Percentiles rank a stretch among this genome's conserved stretches.
Conservation (phyloP, 2,329 filamentous ascomycete species). For the Pseudopithomyces maydicus region DNA sequence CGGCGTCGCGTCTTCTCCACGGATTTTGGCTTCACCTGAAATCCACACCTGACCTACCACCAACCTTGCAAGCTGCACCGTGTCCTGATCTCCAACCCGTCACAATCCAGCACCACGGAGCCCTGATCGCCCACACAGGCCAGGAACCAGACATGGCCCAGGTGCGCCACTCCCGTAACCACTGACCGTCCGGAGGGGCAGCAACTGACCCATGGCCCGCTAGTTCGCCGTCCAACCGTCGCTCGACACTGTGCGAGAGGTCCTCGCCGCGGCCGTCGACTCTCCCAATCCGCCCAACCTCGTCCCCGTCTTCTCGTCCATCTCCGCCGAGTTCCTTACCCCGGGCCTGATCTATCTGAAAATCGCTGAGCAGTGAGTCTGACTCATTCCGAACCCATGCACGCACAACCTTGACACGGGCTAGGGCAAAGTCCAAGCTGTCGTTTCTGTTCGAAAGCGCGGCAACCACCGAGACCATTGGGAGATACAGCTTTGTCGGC, state of each 20-base stretch:
- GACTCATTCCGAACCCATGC: conserved; percentile 25
- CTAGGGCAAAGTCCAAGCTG: conserved; percentile 68
- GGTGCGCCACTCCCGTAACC: not conserved
- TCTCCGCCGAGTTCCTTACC: conserved; percentile 90
- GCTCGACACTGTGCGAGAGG: conserved; percentile 62
- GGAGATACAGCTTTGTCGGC: conserved; percentile 93
- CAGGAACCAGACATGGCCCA: not conserved
- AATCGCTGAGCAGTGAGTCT: conserved; percentile 72
- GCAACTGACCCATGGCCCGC: conserved; percentile 36
- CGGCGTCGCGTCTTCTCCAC: not conserved
- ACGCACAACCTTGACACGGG: not conserved
- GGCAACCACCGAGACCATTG: conserved; percentile 86
- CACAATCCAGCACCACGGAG: not conserved
- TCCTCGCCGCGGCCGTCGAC: conserved; percentile 58
- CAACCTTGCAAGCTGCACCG: not conserved
- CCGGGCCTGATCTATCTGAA: conserved; percentile 96
- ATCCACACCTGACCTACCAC: not conserved
- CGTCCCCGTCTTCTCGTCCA: conserved; percentile 80
- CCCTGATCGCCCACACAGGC: not conserved
- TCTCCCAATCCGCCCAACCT: conserved; percentile 71
- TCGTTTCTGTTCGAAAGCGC: conserved; percentile 97
- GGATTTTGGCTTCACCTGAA: conserved; percentile 4
- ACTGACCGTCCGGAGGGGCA: conserved; percentile 3
- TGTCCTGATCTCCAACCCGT: not conserved
- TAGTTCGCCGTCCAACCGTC: conserved; percentile 62